Evolutionary conservation across 805 yeast genomes (phyloP).

Genomic region (Metschnikowia sp.): DNA sequence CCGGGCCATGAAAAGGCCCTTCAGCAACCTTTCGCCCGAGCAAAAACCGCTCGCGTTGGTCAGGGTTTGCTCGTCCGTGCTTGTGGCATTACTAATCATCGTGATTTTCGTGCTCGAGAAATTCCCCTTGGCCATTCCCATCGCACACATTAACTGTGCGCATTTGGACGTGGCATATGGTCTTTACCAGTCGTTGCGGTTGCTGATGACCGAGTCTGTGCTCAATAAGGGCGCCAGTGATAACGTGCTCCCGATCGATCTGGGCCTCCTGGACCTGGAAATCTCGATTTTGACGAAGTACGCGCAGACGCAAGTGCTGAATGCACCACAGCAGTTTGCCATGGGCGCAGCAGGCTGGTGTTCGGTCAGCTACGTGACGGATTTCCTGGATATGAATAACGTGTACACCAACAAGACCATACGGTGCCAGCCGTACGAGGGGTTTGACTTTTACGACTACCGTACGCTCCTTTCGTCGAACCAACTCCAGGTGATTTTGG

Average conservation of each 20-base stretch:
- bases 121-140: slow-evolving; percentile 15
- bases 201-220: slow-evolving; percentile 17
- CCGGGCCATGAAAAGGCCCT: slow-evolving; percentile 13
- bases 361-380: slow-evolving; percentile 8
- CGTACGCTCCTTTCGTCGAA: slow-evolving; percentile 35
- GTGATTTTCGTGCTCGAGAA: slow-evolving; percentile 2
- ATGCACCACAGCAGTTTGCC: slow-evolving; percentile 47
- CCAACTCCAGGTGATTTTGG: slow-evolving; percentile 43
- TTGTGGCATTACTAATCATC: slow-evolving; percentile 6
- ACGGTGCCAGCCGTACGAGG: slow-evolving; percentile 6
- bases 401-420: background rate
- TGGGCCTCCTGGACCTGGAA: slow-evolving; percentile 47
- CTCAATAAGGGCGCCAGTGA: slow-evolving; percentile 15
- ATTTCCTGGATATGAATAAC: background rate
- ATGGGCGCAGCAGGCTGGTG: slow-evolving; percentile 13
- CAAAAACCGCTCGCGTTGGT: slow-evolving; percentile 25
- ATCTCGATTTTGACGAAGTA: slow-evolving; percentile 43
- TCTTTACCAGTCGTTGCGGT: slow-evolving; percentile 36
- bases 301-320: slow-evolving; percentile 42
- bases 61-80: slow-evolving; percentile 21
- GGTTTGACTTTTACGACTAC: slow-evolving; percentile 40
- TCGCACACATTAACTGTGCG: slow-evolving; percentile 45
- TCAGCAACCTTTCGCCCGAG: slow-evolving; percentile 23
- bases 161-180: slow-evolving; percentile 54
- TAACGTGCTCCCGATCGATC: slow-evolving; percentile 23